These are phyloP conservation scores for Talaromyces proteolyticus DNA, from an alignment of 495 filamentous ascomycete species.

Conservation along the genomic window DNA sequence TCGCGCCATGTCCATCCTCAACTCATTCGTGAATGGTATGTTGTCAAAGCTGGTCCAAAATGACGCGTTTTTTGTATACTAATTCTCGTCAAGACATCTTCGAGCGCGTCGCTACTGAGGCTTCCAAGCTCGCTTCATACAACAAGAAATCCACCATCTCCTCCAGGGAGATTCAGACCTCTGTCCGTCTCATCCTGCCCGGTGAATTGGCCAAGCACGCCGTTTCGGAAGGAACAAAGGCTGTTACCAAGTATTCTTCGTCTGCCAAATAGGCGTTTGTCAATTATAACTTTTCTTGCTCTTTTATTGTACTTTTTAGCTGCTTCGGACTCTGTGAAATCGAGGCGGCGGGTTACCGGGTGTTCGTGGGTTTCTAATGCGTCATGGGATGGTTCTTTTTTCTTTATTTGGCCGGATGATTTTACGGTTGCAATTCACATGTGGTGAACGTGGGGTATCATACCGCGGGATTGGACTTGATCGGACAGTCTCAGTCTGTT, in stretches of 20 bases:
- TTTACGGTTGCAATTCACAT: constrained; percentile 63
- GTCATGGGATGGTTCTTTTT: constrained; percentile 82
- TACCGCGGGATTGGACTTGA: constrained; percentile 50
- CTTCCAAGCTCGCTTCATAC: constrained; percentile 97
- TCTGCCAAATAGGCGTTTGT: constrained; percentile 85
- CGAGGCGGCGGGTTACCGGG: constrained; percentile 58
- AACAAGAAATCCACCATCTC: constrained; percentile 99
- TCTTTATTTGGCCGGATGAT: constrained; percentile 59
- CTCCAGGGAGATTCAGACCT: constrained; percentile 98
- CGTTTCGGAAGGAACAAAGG: constrained; percentile 99
- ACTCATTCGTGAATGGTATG: constrained; percentile 99
- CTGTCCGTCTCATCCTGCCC: constrained; percentile 94
- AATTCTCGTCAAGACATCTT: constrained; percentile 73
- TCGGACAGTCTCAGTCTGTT: constrained; percentile 28
- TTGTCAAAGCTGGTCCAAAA: too few species aligned
- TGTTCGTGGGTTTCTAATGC: constrained; percentile 74
- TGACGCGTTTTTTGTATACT: constrained; percentile 1
- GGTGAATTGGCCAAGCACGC: constrained; percentile 99
- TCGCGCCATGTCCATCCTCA: constrained; percentile 98
- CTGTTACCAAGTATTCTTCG: constrained; percentile 99
- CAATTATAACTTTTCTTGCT: constrained; percentile 26
- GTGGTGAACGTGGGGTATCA: constrained; percentile 69
- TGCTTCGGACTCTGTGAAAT: constrained; percentile 54
- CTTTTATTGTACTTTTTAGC: constrained; percentile 43
- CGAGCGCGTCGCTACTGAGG: constrained; percentile 98